phyloP scores from a whole-genome alignment of 2,329 filamentous ascomycete species.

The Fusarium sp. region DNA sequence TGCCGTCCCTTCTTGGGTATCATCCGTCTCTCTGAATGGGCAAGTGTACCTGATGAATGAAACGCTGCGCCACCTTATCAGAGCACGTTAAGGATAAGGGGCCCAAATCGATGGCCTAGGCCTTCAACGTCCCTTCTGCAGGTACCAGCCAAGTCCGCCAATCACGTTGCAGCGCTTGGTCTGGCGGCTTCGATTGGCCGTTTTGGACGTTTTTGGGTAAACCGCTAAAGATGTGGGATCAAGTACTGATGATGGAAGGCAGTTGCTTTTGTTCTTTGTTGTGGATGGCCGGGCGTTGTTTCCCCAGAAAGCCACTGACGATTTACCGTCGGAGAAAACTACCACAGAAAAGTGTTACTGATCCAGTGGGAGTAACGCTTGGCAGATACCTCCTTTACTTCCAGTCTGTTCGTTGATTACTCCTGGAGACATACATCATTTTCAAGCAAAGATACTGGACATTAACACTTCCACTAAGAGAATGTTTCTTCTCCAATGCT shows the following conservation, averaged over 20 bases:
- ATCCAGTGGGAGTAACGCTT: neutral
- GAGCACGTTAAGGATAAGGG: conserved; percentile 33
- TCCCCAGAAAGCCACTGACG: conserved; percentile 33
- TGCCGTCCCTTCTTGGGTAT: conserved; percentile 32
- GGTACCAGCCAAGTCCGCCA: conserved; percentile 43
- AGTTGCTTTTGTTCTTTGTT: conserved; percentile 20
- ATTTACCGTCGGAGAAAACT: conserved; percentile 8
- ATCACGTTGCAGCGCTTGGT: conserved; percentile 35
- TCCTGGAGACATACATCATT: neutral
- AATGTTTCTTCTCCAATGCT: conserved; percentile 17
- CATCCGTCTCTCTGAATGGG: conserved; percentile 35
- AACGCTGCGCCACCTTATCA: conserved; percentile 49
- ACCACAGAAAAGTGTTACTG: neutral
- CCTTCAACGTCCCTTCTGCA: conserved; percentile 39
- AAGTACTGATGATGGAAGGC: conserved; percentile 1
- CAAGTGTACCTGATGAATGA: conserved; percentile 42
- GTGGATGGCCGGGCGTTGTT: conserved; percentile 11
- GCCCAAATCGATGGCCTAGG: conserved; percentile 20
- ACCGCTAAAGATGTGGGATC: conserved; percentile 11
- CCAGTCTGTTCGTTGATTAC: neutral
- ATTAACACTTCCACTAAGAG: neutral
- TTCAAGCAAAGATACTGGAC: neutral
- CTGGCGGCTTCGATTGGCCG: conserved; percentile 2
- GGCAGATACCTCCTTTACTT: neutral
- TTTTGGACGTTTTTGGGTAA: conserved; percentile 15